A percentile compares a stretch with the other conserved stretches of the same genome.
phyloP scores from a whole-genome alignment of 495 filamentous ascomycete species.

The Poronia punctata region DNA sequence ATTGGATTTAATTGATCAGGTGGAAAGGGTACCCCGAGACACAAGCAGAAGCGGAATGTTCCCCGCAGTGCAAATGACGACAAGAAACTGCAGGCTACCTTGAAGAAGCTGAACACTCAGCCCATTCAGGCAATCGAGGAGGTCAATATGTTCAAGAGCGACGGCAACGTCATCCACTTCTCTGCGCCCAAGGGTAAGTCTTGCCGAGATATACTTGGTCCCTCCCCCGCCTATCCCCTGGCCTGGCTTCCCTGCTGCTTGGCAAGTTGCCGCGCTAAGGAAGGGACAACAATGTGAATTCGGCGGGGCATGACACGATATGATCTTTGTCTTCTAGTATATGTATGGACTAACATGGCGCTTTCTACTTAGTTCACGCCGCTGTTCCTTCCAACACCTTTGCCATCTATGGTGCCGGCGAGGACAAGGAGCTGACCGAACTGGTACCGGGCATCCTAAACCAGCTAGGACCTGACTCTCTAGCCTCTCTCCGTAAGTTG shows the following conservation, averaged over 20 bases:
- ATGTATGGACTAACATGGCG: too few species aligned
- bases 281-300: too few species aligned
- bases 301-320: too few species aligned
- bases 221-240: background rate
- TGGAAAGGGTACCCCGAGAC: conserved; percentile 95
- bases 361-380: conserved; percentile 66
- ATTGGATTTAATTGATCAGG: conserved; percentile 26
- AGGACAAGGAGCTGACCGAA: conserved; percentile 99
- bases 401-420: conserved; percentile 96
- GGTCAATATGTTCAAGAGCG: conserved; percentile 99
- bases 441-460: conserved; percentile 98
- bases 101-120: conserved; percentile 95
- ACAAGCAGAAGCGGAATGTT: conserved; percentile 97
- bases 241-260: background rate
- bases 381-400: conserved; percentile 94
- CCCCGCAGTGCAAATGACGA: conserved; percentile 87
- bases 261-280: too few species aligned
- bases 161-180: conserved; percentile 99
- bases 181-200: conserved; percentile 85
- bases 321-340: too few species aligned
- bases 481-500: conserved; percentile 95
- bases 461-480: conserved; percentile 95
- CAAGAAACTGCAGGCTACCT: conserved; percentile 94
- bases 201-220: background rate
- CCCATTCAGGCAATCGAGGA: conserved; percentile 99